Base-by-base conservation (phyloP, 1,284 basidiomycete species). In the Microbotryum violaceum region DNA sequence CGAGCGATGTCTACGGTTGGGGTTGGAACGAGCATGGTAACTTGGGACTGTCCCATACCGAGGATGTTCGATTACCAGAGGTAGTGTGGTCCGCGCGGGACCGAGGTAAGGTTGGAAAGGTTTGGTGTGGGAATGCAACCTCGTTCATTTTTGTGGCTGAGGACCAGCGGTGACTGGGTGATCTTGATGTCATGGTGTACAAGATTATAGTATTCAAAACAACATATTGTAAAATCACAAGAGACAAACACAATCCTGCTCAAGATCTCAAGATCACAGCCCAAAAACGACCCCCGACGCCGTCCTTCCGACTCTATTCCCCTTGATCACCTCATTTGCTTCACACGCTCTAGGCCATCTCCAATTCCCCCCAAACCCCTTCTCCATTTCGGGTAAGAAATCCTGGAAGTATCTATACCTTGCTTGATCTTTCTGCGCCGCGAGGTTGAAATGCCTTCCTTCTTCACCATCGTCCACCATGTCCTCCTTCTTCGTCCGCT, bases 11-110 rank as follows among this genome's bases (percentile, higher is more conserved):
- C 1, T 87, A 82, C 81, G 86, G 83, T 0, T 93, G 91, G 86
- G 91, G 91, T 0, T 94, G 91, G 91, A 96, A 94, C 74, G 91
- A 96, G 74, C 91, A 94, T 73, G 91, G 91, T 14, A 96, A 93
- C 74, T 79, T 94, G 18, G 90, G 87, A 0, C 71, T 83, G 29
- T 85, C 84, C 8, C 20, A 29, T 44, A 25, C 21, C 44, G 23
- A 56, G 12, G 66, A 67, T 59, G 65, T 59, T 27, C n/a, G 67
- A 61, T 23, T 29, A 64, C 50, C 68, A 62, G 25, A 47, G 27
- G 3, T 49, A 58, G 25, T 69, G 1, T 60, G 57, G 57, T 49
- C 57, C 37, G 37, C 37, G 9, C 9, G 18, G 37, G 12, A 42
- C 5, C 12, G 16, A 16, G 37, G 37, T 4, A 6, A 6, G 37